A percentile compares a stretch with the other conserved stretches of the same genome.
Conservation (phyloP, 306 rosid genomes). For the Casuarina glauca region DNA sequence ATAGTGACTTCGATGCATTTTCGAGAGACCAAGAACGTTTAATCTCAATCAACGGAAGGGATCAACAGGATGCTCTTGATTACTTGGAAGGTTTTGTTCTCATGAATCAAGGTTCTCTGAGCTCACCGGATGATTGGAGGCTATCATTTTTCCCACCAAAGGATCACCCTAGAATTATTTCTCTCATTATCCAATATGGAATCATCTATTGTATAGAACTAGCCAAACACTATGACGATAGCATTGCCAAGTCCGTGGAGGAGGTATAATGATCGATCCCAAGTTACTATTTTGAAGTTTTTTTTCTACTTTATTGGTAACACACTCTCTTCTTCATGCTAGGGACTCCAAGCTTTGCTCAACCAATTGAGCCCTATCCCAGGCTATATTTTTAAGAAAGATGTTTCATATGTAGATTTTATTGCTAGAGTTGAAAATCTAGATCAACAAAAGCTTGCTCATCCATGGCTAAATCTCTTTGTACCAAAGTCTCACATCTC, state of each 20-base stretch:
- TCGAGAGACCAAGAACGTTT: conserved; percentile 38
- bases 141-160: conserved; percentile 82
- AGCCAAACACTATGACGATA: conserved; percentile 61
- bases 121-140: conserved; percentile 71
- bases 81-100: conserved; percentile 77
- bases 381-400: conserved; percentile 62
- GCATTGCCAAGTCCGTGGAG: conserved; percentile 31
- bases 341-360: conserved; percentile 55
- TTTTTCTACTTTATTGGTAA: too few species aligned
- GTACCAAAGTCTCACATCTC: conserved; percentile 61
- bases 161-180: conserved; percentile 59
- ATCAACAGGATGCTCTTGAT: conserved; percentile 47
- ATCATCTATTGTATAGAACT: conserved; percentile 77
- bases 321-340: neutral
- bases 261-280: conserved; percentile 40
- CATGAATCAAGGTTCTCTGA: conserved; percentile 56
- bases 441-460: conserved; percentile 61
- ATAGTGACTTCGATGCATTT: conserved; percentile 55
- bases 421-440: conserved; percentile 52
- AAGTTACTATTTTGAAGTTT: too few species aligned
- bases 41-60: conserved; percentile 44
- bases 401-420: conserved; percentile 62
- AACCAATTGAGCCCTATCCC: conserved; percentile 57
- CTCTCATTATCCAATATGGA: conserved; percentile 42
- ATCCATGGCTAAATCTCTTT: conserved; percentile 89